These are phyloP conservation scores for Rhizopus delemar DNA, from an alignment of 371 early-diverging fungal species.

Conservation along the genomic window DNA sequence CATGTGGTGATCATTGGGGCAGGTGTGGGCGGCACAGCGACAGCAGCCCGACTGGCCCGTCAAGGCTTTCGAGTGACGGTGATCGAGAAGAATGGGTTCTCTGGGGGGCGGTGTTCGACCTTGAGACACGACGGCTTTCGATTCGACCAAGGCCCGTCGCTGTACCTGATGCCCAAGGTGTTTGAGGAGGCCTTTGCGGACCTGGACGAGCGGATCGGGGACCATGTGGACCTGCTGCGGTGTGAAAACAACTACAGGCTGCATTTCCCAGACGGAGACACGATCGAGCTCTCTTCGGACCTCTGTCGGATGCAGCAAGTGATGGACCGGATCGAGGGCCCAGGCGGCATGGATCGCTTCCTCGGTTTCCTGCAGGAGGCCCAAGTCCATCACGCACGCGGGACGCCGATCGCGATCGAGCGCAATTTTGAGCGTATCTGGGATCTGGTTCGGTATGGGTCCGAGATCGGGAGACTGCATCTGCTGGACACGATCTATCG, in stretches of 20 bases:
- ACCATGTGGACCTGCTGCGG: conserved; percentile 53
- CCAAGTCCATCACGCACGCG: conserved; percentile 55
- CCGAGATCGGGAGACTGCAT: conserved; percentile 51
- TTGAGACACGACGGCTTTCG: conserved; percentile 54
- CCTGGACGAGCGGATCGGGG: conserved; percentile 52
- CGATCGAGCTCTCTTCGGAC: conserved; percentile 53
- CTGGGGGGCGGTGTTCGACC: conserved; percentile 62
- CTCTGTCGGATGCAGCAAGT: conserved; percentile 54
- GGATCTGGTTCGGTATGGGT: conserved; percentile 49
- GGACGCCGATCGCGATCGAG: conserved; percentile 50
- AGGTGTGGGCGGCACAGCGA: conserved; percentile 62
- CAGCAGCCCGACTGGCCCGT: conserved; percentile 61
- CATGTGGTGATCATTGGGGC: conserved; percentile 56
- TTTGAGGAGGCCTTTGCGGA: conserved; percentile 61
- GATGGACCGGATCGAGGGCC: conserved; percentile 58
- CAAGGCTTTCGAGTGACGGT: conserved; percentile 59
- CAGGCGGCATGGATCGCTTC: conserved; percentile 43
- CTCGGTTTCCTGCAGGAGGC: conserved; percentile 55
- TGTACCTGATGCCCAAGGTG: conserved; percentile 62
- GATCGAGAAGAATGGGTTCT: conserved; percentile 61
- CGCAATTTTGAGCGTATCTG: conserved; percentile 55
- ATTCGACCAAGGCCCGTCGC: conserved; percentile 68
- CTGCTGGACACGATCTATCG: conserved; percentile 52
- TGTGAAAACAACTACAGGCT: conserved; percentile 67
- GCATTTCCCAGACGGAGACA: conserved; percentile 58